These are phyloP conservation scores for Acanthamoeba triangularis DNA, from an alignment of 208 protist genomes.

Conservation along the genomic window DNA sequence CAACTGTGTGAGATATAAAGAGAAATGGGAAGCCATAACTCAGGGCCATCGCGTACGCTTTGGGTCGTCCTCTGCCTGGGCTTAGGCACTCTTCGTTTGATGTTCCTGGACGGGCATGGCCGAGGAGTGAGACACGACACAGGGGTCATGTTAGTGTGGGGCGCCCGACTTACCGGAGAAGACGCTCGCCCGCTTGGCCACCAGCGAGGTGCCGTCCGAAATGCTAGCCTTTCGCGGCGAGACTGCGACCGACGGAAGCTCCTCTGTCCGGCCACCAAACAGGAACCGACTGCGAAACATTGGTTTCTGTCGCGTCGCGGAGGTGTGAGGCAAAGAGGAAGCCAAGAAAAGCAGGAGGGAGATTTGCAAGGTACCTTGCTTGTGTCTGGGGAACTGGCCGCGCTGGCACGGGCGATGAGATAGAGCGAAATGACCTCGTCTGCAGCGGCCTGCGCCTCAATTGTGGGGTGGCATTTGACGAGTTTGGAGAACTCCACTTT, in stretches of 20 bases:
- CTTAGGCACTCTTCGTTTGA: not conserved
- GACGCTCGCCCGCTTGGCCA: constrained; percentile 2
- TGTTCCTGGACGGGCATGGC: not conserved
- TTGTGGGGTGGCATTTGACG: constrained; percentile 44
- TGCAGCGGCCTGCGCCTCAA: constrained; percentile 17
- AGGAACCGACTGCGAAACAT: not conserved
- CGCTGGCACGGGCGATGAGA: not conserved
- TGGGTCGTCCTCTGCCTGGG: not conserved
- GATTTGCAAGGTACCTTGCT: not conserved
- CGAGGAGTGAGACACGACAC: not conserved
- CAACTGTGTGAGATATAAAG: not conserved
- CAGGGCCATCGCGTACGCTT: not conserved
- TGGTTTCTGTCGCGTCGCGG: not conserved
- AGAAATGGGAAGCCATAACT: not conserved
- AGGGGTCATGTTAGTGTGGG: not conserved
- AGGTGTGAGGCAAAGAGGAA: not conserved
- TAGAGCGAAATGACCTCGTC: constrained; percentile 49
- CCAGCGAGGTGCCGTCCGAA: not conserved
- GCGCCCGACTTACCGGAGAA: not conserved
- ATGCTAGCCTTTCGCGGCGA: not conserved
- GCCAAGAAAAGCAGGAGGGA: not conserved
- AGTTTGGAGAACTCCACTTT: constrained; percentile 73
- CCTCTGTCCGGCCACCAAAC: not conserved
- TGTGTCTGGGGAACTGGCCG: not conserved
- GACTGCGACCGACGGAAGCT: not conserved